phyloP scores from a whole-genome alignment of 2,329 filamentous ascomycete genomes.

The Didymella pinodella region DNA sequence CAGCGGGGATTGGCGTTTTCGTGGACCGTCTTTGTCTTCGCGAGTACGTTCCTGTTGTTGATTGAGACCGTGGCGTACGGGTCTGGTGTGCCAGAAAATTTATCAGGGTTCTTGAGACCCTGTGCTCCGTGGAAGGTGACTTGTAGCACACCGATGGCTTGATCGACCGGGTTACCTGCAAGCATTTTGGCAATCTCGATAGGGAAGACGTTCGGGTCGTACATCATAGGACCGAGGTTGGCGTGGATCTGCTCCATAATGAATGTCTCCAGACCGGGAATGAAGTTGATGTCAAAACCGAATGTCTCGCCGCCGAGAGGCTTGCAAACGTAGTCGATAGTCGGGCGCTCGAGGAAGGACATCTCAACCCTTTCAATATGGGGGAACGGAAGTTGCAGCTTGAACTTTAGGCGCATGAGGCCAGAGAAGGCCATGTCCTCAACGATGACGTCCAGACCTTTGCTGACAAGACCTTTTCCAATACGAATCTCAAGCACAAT shows the following conservation, averaged over 20 bases:
- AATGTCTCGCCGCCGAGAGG: conserved; percentile 93
- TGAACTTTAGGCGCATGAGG: conserved; percentile 95
- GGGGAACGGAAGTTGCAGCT: conserved; percentile 94
- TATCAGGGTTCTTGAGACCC: conserved; percentile 93
- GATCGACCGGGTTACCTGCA: conserved; percentile 89
- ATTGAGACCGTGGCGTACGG: conserved; percentile 87
- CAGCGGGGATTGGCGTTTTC: conserved; percentile 88
- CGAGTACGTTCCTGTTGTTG: conserved; percentile 81
- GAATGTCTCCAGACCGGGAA: conserved; percentile 90
- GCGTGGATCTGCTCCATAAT: conserved; percentile 97
- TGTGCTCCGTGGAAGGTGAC: conserved; percentile 90
- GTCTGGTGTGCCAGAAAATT: conserved; percentile 89
- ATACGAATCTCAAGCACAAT: conserved; percentile 92
- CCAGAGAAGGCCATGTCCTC: conserved; percentile 97
- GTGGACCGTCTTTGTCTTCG: conserved; percentile 85
- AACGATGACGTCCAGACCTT: conserved; percentile 95
- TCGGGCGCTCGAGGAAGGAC: conserved; percentile 88
- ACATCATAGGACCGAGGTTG: conserved; percentile 96
- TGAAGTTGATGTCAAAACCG: conserved; percentile 99
- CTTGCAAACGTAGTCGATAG: conserved; percentile 97
- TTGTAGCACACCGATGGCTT: conserved; percentile 92
- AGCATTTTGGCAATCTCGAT: conserved; percentile 99
- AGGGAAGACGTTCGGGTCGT: conserved; percentile 95
- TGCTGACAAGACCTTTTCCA: conserved; percentile 96
- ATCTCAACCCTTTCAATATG: conserved; percentile 95